Conservation (phyloP, 2,329 filamentous ascomycete species). For the Trichocomaceae sp. region DNA sequence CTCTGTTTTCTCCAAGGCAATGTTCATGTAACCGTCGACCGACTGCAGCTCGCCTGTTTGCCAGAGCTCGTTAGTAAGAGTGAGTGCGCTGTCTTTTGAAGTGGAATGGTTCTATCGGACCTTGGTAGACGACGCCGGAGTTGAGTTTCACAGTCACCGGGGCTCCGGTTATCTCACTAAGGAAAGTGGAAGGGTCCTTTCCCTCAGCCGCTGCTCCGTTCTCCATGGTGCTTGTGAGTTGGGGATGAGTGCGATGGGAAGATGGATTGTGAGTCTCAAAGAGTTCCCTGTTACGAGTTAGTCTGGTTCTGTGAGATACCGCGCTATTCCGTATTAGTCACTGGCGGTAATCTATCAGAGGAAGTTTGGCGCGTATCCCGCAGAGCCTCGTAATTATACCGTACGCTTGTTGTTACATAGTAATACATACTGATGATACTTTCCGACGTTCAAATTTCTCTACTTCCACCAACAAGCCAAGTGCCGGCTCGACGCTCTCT, state of each 20-base stretch:
- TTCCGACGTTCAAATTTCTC: background rate
- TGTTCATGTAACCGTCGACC: slow-evolving; percentile 99
- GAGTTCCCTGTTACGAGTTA: too few relatives aligned
- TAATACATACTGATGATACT: too few relatives aligned
- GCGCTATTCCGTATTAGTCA: background rate
- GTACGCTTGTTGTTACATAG: too few relatives aligned
- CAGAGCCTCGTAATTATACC: background rate
- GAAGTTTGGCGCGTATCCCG: background rate
- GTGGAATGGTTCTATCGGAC: slow-evolving; percentile 40
- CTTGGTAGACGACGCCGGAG: slow-evolving; percentile 97
- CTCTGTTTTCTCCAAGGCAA: slow-evolving; percentile 89
- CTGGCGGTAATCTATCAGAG: background rate
- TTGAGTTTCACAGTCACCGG: slow-evolving; percentile 96
- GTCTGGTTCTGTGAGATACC: background rate
- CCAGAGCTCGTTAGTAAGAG: background rate
- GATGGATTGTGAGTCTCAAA: background rate
- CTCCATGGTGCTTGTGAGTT: slow-evolving; percentile 54
- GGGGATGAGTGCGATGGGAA: background rate
- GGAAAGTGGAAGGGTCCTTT: slow-evolving; percentile 87
- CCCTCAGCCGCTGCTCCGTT: slow-evolving; percentile 65
- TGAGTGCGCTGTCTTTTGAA: too few relatives aligned
- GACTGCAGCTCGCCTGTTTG: slow-evolving; percentile 80
- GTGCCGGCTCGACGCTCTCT: background rate
- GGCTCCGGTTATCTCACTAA: slow-evolving; percentile 89
- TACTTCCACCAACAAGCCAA: background rate